Evolutionary conservation across 345 rosid genomes (phyloP), one percentile per base, ranked within the genome.

Genomic region (Gossypium turneri): DNA sequence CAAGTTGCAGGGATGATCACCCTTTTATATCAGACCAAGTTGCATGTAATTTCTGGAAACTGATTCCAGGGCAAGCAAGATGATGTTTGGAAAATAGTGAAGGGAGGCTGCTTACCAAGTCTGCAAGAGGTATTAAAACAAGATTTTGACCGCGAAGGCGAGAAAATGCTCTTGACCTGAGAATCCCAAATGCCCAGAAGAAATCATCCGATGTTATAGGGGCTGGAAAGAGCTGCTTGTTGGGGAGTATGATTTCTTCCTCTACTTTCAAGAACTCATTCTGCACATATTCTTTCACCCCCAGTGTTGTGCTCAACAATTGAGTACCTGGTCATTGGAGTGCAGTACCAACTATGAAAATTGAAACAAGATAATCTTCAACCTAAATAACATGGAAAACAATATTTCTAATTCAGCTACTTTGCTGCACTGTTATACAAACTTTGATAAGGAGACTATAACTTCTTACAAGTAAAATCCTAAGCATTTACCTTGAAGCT

Each of bases 101-200:
- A 65, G 73, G 56, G 19, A 11, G 44, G 38, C 85, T 70, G 38
- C 85, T 70, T 87, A 90, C 98, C 95, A 94, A 75, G 78, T 94
- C 98, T 12, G 94, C 98, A 52, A 94, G 88, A 76, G 97, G 98
- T 76, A 92, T 79, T 85, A 94, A 79, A 78, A 91, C 92, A 68
- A 94, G 97, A 79, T 91, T 84, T 83, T 92, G 90, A 73, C 93
- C 98, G 56, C 91, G 94, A 63, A 92, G 94, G 47, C 90, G 90
- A 25, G 98, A 89, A 82, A 91, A 94, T 45, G 97, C 92, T 76
- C 98, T 86, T 16, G 97, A 94, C 79, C 84, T 86, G 51, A 94
- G 97, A 75, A 92, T 87, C 75, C 97, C 96, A 76, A 90, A 91
- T 9, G 98, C 98, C 98, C 98, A 91, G 3, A 82, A 76, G 81